Percentiles rank a stretch among this genome's conserved stretches.
phyloP scores from a whole-genome alignment of 2,329 filamentous ascomycete species.

The Aspergillus felis region DNA sequence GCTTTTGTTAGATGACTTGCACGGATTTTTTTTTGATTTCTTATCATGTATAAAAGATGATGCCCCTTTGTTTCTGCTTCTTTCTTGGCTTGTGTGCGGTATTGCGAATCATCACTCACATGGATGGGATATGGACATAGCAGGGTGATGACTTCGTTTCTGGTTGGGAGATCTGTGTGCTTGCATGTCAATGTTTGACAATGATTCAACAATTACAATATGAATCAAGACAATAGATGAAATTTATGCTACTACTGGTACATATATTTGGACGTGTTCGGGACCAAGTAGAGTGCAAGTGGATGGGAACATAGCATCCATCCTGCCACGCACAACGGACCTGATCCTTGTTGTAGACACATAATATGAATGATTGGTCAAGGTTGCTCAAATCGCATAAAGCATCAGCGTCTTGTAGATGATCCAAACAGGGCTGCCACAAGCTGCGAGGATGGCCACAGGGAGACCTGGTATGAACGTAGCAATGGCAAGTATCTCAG shows the following conservation, averaged over 20 bases:
- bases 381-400: too few relatives aligned
- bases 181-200: neutral
- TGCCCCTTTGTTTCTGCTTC: neutral
- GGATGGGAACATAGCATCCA: neutral
- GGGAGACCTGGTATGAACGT: too few relatives aligned
- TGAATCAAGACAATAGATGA: neutral
- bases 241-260: neutral
- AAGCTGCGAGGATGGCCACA: too few relatives aligned
- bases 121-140: neutral
- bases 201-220: neutral
- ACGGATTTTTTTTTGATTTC: neutral
- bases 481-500: too few relatives aligned
- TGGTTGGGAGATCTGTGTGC: neutral
- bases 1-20: neutral
- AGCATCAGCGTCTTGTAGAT: too few relatives aligned
- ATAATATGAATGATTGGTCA: neutral
- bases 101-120: neutral
- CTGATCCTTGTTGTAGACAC: neutral
- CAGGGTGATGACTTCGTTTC: neutral
- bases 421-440: too few relatives aligned
- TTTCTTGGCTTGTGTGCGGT: neutral
- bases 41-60: conserved; percentile 13
- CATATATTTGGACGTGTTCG: neutral
- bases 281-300: neutral
- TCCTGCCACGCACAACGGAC: neutral